phyloP scores from a whole-genome alignment of 306 rosid species.

The Castanopsis chinensis region DNA sequence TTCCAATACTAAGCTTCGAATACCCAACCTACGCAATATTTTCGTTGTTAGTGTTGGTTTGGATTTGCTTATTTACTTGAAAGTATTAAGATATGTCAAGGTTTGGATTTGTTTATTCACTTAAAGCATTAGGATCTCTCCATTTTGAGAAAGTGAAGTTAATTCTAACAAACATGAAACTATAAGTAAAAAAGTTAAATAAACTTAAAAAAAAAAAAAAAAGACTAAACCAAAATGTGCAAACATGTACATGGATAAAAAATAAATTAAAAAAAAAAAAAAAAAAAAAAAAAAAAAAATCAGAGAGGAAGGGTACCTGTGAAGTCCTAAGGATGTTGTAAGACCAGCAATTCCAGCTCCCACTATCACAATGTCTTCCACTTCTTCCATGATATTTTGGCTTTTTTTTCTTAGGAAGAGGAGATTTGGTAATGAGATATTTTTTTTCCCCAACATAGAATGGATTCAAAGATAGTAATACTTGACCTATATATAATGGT shows the following conservation, averaged over 20 bases:
- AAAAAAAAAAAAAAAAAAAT: neutral
- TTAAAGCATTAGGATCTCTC: too few species aligned
- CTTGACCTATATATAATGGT: too few species aligned
- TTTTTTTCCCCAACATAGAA: too few species aligned
- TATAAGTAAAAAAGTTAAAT: too few species aligned
- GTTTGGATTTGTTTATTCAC: too few species aligned
- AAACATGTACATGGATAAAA: neutral
- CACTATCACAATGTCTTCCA: slow-evolving; percentile 65
- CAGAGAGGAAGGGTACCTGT: slow-evolving; percentile 23
- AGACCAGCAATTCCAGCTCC: slow-evolving; percentile 89
- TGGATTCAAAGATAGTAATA: too few species aligned
- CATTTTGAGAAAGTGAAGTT: too few species aligned
- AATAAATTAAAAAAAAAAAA: neutral
- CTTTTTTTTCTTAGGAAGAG: neutral
- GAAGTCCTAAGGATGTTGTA: slow-evolving; percentile 63
- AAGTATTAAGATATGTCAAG: too few species aligned
- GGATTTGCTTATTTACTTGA: too few species aligned
- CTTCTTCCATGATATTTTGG: slow-evolving; percentile 26
- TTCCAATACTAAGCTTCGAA: slow-evolving; percentile 69
- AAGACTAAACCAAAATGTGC: neutral
- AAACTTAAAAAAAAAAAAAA: neutral
- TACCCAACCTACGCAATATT: slow-evolving; percentile 40
- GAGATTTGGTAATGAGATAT: too few species aligned
- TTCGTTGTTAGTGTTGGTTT: too few species aligned
- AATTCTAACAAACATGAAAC: too few species aligned